Evolutionary conservation across 805 yeast species (phyloP).

Genomic region (Scheffersomyces spartinae): DNA sequence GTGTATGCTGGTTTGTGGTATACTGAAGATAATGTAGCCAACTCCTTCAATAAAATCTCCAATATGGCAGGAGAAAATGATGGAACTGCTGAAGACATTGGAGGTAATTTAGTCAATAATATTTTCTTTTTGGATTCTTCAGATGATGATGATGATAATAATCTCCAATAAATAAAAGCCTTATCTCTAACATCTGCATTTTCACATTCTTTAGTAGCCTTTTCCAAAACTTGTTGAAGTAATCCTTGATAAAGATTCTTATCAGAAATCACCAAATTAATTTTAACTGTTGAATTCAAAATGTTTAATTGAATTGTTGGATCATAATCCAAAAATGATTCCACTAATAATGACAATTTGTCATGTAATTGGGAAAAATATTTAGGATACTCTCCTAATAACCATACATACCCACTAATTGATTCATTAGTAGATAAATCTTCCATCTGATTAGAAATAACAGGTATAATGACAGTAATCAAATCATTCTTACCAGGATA

Average conservation of each 20-base stretch:
- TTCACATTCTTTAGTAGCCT: slow-evolving; percentile 53
- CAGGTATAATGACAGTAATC: slow-evolving; percentile 42
- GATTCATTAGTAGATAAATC: slow-evolving; percentile 39
- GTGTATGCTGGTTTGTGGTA: slow-evolving; percentile 73
- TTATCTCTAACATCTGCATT: slow-evolving; percentile 73
- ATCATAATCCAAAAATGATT: slow-evolving; percentile 47
- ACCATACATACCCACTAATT: slow-evolving; percentile 53
- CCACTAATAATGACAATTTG: slow-evolving; percentile 35
- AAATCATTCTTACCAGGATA: slow-evolving; percentile 42
- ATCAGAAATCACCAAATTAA: slow-evolving; percentile 20
- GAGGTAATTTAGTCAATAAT: slow-evolving; percentile 54
- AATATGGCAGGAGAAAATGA: slow-evolving; percentile 58
- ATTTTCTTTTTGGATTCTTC: slow-evolving; percentile 36
- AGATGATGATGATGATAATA: slow-evolving; percentile 38
- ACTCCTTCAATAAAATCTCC: slow-evolving; percentile 57
- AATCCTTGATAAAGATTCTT: slow-evolving; percentile 20
- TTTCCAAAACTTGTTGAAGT: slow-evolving; percentile 48
- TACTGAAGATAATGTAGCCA: slow-evolving; percentile 80
- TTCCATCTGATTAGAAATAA: slow-evolving; percentile 37
- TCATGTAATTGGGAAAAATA: slow-evolving; percentile 43
- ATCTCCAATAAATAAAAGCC: slow-evolving; percentile 73
- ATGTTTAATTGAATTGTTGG: slow-evolving; percentile 48
- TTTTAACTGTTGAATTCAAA: slow-evolving; percentile 51
- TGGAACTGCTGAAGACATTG: slow-evolving; percentile 62
- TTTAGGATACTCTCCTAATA: slow-evolving; percentile 59